These are phyloP conservation scores for Eimeria praecox DNA, from an alignment of 169 alveolate genomes.

Conservation along the genomic window DNA sequence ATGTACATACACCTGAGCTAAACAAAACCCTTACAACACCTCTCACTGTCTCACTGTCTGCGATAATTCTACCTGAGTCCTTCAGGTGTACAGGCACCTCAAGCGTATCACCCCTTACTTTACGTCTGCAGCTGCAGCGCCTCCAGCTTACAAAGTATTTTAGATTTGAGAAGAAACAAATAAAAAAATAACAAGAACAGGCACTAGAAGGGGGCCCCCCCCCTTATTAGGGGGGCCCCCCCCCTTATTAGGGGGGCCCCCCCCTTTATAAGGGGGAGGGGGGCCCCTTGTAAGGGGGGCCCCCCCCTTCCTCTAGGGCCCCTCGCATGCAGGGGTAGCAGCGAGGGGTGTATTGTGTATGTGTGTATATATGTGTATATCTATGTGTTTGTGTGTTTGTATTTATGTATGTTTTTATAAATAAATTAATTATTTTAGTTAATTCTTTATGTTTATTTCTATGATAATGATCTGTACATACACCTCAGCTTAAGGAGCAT, in stretches of 20 bases:
- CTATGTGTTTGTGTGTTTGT: neutral
- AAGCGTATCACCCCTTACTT: neutral
- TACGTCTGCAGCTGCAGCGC: neutral
- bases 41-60: too few relatives aligned
- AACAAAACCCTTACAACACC: too few relatives aligned
- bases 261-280: too few relatives aligned
- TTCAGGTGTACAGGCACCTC: neutral
- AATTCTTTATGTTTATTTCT: neutral
- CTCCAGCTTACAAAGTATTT: neutral
- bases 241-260: neutral
- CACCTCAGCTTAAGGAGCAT: neutral
- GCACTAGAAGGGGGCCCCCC: neutral
- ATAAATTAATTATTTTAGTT: neutral
- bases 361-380: neutral
- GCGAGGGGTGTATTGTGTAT: neutral
- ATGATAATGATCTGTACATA: neutral
- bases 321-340: neutral
- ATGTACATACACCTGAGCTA: too few relatives aligned
- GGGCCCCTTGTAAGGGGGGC: slow-evolving; percentile 13
- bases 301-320: neutral
- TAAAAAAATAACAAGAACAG: neutral
- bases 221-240: neutral
- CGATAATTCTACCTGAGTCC: neutral
- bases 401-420: neutral
- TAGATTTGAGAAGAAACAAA: neutral